Conservation (phyloP, 1,284 basidiomycete genomes). For the Tranzscheliella williamsii region DNA sequence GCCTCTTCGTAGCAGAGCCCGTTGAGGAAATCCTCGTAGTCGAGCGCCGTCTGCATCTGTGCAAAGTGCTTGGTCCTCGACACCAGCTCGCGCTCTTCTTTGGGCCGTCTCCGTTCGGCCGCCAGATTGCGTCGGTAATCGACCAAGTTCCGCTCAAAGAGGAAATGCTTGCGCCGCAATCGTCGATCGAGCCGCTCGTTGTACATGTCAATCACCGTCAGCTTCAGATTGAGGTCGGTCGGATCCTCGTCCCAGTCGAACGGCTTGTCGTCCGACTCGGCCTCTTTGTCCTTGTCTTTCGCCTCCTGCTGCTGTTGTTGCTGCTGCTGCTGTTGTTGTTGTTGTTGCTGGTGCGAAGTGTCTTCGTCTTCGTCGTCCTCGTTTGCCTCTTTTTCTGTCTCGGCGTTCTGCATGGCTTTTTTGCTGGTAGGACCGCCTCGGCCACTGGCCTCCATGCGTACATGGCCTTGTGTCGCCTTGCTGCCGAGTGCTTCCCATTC, state of each 20-base stretch:
- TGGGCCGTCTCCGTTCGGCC: constrained; percentile 82
- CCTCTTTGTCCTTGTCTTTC: constrained; percentile 36
- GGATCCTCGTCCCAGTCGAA: constrained; percentile 73
- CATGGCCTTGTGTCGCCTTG: constrained; percentile 47
- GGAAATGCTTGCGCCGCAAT: constrained; percentile 81
- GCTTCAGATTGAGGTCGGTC: constrained; percentile 81
- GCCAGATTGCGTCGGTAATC: constrained; percentile 87
- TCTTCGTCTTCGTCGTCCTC: constrained; percentile 21
- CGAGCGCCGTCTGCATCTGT: constrained; percentile 84
- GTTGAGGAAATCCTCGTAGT: constrained; percentile 85
- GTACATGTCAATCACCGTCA: constrained; percentile 89
- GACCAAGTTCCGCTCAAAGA: constrained; percentile 87
- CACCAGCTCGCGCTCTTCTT: constrained; percentile 88
- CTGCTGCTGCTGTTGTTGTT: constrained; percentile 22
- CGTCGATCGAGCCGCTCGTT: constrained; percentile 87
- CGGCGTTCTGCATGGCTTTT: constrained; percentile 40
- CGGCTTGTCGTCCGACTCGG: constrained; percentile 48
- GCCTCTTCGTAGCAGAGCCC: constrained; percentile 71
- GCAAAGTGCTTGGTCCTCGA: constrained; percentile 89
- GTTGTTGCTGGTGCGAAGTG: constrained; percentile 3
- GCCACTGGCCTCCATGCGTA: constrained; percentile 67
- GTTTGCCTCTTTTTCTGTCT: constrained; percentile 9
- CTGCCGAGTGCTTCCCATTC: constrained; percentile 53
- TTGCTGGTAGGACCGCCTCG: constrained; percentile 64
- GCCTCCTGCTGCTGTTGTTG: constrained; percentile 47